Percentiles rank a stretch among this genome's conserved stretches.
These are phyloP conservation scores for Termitomyces sp. DNA, from an alignment of 768 basidiomycete species.

Conservation along the genomic window DNA sequence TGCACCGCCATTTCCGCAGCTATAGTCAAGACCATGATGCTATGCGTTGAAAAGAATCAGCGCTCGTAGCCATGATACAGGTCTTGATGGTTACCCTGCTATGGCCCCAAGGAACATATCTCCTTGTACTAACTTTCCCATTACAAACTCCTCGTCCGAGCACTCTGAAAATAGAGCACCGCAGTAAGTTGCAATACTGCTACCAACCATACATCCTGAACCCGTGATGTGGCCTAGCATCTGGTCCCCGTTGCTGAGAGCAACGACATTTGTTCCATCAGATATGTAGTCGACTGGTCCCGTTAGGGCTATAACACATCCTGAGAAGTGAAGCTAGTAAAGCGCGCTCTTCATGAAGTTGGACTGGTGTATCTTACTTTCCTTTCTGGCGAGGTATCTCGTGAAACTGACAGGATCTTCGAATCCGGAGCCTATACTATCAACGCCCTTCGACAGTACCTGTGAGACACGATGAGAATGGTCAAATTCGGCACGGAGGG, in stretches of 20 bases:
- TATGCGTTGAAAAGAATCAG: slow-evolving; percentile 16
- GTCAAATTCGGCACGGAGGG: background rate
- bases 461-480: slow-evolving; percentile 16
- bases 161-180: slow-evolving; percentile 45
- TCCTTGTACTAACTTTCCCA: slow-evolving; percentile 55
- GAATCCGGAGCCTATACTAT: slow-evolving; percentile 76
- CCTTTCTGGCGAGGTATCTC: slow-evolving; percentile 58
- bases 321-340: slow-evolving; percentile 30
- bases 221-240: slow-evolving; percentile 82
- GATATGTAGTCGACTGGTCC: slow-evolving; percentile 81
- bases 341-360: background rate
- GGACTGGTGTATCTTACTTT: slow-evolving; percentile 47
- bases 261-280: slow-evolving; percentile 68
- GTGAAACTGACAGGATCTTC: slow-evolving; percentile 70
- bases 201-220: slow-evolving; percentile 81
- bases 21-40: slow-evolving; percentile 53
- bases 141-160: slow-evolving; percentile 18
- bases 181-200: slow-evolving; percentile 74
- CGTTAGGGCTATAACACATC: slow-evolving; percentile 76
- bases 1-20: slow-evolving; percentile 56
- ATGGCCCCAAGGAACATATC: slow-evolving; percentile 75
- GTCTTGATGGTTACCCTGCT: slow-evolving; percentile 54
- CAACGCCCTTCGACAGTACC: slow-evolving; percentile 80
- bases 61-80: background rate
- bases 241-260: slow-evolving; percentile 66